Base-by-base conservation (phyloP, 805 yeast genomes). In the Debaryomyces prosopidis region DNA sequence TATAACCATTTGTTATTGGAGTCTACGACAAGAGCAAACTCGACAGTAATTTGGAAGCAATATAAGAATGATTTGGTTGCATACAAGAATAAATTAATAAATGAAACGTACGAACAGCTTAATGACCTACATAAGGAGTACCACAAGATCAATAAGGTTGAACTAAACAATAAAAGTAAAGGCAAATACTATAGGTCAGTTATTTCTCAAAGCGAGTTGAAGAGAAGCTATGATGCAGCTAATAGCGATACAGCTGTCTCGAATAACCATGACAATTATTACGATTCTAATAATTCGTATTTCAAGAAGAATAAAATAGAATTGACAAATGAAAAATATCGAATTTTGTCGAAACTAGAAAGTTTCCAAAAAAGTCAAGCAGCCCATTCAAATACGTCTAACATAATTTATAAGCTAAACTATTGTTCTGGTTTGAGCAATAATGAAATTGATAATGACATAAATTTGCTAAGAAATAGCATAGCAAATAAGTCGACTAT, bases 31-130 rank as follows among this genome's bases (percentile, higher is more conserved):
- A 52, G 54, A 17, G 59, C 60, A 7, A 58, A 67, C 35, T 53
- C 60, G 17, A 47, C 47, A 3, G 59, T 66, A 3, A 46, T 67
- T n/a, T 72, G 76, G 76, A 56, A 66, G 35, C 66, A 60, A 38
- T 70, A 61, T 52, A 54, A 58, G 32, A 50, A 47, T 16, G 53
- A 63, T 18, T 51, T 69, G 39, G 37, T 57, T 14, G 49, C 53
- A 5, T 47, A 55, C 20, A 66, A 64, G 45, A 54, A 61, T 16
- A 45, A 62, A 34, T 49, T 68, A 27, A 53, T 66, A 11, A 44
- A 54, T 28, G 50, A 62, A 20, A 61, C 69, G 5, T 47, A 58
- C 23, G 52, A 52, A 16, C 62, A 68, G 36, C 58, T 71, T 20
- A 48, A 51, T 36, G 48, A 59, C 9, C 49, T 71, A 14, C 50